Base-by-base conservation (phyloP, 2,329 filamentous ascomycete species). In the Cercospora beticola region DNA sequence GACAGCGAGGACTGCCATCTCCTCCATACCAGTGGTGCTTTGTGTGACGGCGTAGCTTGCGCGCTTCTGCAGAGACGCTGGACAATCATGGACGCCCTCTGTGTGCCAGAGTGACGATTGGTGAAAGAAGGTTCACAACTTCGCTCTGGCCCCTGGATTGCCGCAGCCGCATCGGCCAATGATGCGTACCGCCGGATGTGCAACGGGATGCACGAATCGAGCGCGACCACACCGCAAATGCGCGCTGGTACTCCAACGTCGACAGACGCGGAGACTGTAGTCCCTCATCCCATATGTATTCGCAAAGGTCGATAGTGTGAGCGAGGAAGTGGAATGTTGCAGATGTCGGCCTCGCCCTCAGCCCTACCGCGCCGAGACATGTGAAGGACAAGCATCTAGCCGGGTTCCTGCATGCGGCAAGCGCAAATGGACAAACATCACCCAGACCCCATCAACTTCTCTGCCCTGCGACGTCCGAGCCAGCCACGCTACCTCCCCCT, bases 61-160 rank as follows among this genome's bases (percentile, higher is more conserved):
- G 68, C 73, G 66, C 70, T 61, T 67, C 69, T 74, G 69, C 70
- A 74, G 65, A 72, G 65, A 66, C 67, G 71, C 66, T 69, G 67
- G 70, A 70, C 49, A 73, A 72, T 77, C 76, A 77, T 77, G 67
- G 69, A 73, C 70, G 68, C 74, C 75, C 49, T 28, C 23, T 58
- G 36, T 46, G 64, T 33, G 28, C 21, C 31, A n/a, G 36, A 26
- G 28, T 61, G 30, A 56, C 61, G 67, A 70, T 70, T 71, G 68
- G 70, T 68, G 36, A 62, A 28, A 40, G 58, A 57, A 64, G 62
- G 62, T 58, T 64, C 49, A 26, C 36, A 16, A 16, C 62, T 52
- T 33, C 56, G 26, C 18, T 21, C 49, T n/a, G 30, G 40, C 40
- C 43, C 28, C 49, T 33, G 49, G 54, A 58, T 52, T 66, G 28